A percentile compares a stretch with the other conserved stretches of the same genome.
These are phyloP conservation scores for Phytophthora nicotianae DNA, from an alignment of 352 stramenopile species.

Conservation along the genomic window DNA sequence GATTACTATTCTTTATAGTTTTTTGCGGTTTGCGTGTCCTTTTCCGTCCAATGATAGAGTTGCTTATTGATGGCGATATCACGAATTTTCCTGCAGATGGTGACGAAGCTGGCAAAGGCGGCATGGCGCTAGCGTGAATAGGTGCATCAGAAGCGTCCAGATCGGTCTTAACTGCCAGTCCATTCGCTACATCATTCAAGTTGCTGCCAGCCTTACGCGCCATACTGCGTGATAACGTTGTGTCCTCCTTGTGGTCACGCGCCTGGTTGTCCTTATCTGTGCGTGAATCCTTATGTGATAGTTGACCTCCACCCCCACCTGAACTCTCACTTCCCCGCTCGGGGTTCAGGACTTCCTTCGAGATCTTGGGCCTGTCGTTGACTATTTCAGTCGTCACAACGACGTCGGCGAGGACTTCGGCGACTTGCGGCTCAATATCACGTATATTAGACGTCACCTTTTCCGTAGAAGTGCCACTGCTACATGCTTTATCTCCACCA, in stretches of 20 bases:
- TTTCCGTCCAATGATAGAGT: conserved; percentile 28
- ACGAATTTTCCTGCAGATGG: conserved; percentile 3
- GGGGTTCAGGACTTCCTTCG: neutral
- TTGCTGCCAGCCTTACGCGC: neutral
- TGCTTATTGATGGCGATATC: conserved; percentile 9
- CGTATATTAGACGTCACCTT: neutral
- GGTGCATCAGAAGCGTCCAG: neutral
- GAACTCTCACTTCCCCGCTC: conserved; percentile 20
- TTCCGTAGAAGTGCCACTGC: neutral
- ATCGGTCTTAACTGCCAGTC: neutral
- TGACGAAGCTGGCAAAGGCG: conserved; percentile 8
- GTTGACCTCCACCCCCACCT: conserved; percentile 1
- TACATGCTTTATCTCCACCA: neutral
- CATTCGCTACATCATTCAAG: neutral
- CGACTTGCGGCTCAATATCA: conserved; percentile 11
- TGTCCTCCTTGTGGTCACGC: neutral
- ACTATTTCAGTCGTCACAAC: conserved; percentile 14
- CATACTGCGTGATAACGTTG: conserved; percentile 2
- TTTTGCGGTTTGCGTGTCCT: conserved; percentile 40
- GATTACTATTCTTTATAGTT: conserved; percentile 37
- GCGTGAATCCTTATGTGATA: too few relatives aligned
- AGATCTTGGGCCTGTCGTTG: conserved; percentile 3
- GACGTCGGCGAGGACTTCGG: conserved; percentile 13
- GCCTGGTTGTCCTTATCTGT: neutral
- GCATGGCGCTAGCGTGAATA: neutral